Evolutionary conservation across 2,329 filamentous ascomycete species (phyloP), one percentile per base, ranked within the genome.

Genomic region (Cercospora sesami): DNA sequence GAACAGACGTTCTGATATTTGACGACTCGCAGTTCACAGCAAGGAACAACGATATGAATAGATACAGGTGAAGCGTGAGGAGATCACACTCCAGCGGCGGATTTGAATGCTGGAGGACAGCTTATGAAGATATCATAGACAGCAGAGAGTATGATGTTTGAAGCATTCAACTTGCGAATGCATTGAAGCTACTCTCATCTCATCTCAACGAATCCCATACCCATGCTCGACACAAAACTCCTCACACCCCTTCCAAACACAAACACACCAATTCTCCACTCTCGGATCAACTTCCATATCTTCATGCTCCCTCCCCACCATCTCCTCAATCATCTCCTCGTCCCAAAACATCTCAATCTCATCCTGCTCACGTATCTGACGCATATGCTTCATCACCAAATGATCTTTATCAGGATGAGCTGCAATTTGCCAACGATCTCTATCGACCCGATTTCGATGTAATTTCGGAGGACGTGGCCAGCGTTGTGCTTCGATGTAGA

Each of bases 401-500:
- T n/a, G 23, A 10, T 33, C 18, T 16, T 64, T 64, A 16, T 14
- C 21, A 8, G 7, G 18, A n/a, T 18, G 21, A n/a, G 28, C 18
- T 5, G 21, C 48, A 10, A 53, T 30, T 3, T 31, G 48, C 61
- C 61, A 64, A 8, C 23, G 16, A 48, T 33, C 55, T 60, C 45
- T 48, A 3, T 45, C 7, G 8, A n/a, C 14, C 18, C 28, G 3
- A 14, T 21, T 18, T 10, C 63, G 63, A 5, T 33, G 53, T 6
- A 16, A 26, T n/a, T 12, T 58, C 16, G 53, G 63, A 4, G 63
- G 63, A 8, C 36, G 51, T 3, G 63, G 63, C 9, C 21, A 30
- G 14, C 33, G 31, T 51, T 64, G 63, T 5, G 63, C 63, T 59
- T 60, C 63, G 23, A 14, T 45, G 31, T 42, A 64, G 12, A 64